Base-by-base conservation (phyloP, 768 basidiomycete species). In the Podaxis rugospora region DNA sequence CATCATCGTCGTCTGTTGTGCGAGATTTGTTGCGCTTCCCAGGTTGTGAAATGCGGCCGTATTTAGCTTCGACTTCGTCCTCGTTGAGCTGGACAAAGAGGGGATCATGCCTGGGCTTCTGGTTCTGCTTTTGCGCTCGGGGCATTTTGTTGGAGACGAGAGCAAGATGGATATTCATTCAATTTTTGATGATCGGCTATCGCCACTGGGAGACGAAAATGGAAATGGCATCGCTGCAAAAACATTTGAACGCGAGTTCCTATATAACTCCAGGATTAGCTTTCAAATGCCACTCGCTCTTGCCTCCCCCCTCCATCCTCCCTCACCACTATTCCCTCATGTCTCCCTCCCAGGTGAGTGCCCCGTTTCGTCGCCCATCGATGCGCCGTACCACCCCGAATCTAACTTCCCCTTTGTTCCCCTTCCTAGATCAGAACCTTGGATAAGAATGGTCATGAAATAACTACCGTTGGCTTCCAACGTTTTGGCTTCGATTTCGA, bases 401-500 rank as follows among this genome's bases (percentile, higher is more conserved):
- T 62, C 64, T 62, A 55, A 55, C 59, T 40, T 57, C 39, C 60
- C 55, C 59, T 36, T 54, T 66, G 47, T 64, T 58, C 63, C 51
- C 57, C 60, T 59, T 32, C 28, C 7, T 67, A 91, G 88, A 83
- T 83, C 58, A 80, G 73, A 58, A 84, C 84, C 36, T 72, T 90
- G 62, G 92, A 91, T 72, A 90, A 89, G 76, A 80, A 84, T 62
- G 92, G 91, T 52, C 64, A 81, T 7, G 87, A 87, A 69, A 93
- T 95, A 67, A 83, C 78, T 57, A 78, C 85, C 21, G 95, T 98
- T 47, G 95, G 95, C 50, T 86, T 88, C 70, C 74, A 89, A 64
- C 84, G 88, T 59, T 97, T 97, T 66, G 94, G 93, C 6, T 95
- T 98, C 74, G 89, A 97, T 75, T 88, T 89, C 67, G 85, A 89